Evolutionary conservation across 2,329 filamentous ascomycete genomes (phyloP), one percentile per base, ranked within the genome.

Genomic region (Penicillium palitans): DNA sequence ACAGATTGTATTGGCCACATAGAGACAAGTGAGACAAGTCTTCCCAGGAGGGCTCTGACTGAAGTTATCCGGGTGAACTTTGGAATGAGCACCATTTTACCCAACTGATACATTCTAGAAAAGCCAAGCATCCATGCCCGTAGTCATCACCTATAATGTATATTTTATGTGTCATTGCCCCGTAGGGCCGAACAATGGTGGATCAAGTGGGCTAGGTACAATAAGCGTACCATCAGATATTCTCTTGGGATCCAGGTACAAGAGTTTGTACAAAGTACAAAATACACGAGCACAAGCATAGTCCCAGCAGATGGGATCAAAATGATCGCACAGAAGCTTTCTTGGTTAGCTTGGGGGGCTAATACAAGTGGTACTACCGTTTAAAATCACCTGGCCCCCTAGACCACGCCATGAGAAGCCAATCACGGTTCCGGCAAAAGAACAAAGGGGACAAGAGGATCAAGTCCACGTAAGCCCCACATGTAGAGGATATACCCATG

Each of bases 281-380:
- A 50, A 33, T 41, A 58, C 50, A 58, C 50, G 3, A 58, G 19
- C 55, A 58, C 50, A 57, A 57, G 56, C 50, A 55, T 58, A 55
- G 8, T 48, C 54, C 19, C 17, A 24, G 42, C 21, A 44, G 45
- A 49, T 39, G 29, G n/a, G 19, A 50, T 55, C 27, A 25, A 49
- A 58, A 58, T 52, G 1, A 35, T 51, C 33, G 4, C 46, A 55
- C 44, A 54, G 40, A 52, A 52, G 37, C 46, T 56, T 50, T 55
- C 33, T 31, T 41, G 13, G 8, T 55, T 49, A 19, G 33, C 45
- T 42, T 51, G 33, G 24, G 46, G 44, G 37, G 46, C 50, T 45
- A 52, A 19, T 52, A 52, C n/a, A 19, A 27, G 41, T 27, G 41
- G n/a, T 33, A 52, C 37, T 44, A 33, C 40, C 19, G 21, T 25